Conservation (phyloP, 164 flowering plant species). For the Nymphaea colorata region DNA sequence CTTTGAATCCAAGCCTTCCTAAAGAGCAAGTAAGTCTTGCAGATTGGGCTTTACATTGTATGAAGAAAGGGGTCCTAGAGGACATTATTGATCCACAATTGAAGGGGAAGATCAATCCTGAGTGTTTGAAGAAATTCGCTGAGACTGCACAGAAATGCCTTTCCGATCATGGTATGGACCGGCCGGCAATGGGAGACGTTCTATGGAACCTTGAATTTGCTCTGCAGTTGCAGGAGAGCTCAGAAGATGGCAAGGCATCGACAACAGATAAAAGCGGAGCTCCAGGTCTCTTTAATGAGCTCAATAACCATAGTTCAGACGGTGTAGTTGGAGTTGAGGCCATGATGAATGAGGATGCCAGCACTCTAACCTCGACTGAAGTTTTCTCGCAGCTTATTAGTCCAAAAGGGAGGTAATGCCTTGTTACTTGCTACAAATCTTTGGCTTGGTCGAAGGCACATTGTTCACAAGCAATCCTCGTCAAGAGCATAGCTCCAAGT, state of each 20-base stretch:
- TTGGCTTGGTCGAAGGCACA: neutral
- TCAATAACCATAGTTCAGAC: constrained; percentile 3
- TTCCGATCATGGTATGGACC: constrained; percentile 16
- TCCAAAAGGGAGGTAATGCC: constrained; percentile 33
- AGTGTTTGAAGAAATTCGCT: constrained; percentile 21
- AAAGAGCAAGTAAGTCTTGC: constrained; percentile 53
- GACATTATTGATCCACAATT: constrained; percentile 26
- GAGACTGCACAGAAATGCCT: constrained; percentile 18
- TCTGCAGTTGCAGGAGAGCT: constrained; percentile 24
- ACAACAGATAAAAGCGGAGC: neutral
- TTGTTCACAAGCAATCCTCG: neutral
- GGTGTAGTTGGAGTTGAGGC: constrained; percentile 3
- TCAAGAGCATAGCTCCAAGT: neutral
- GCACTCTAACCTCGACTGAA: constrained; percentile 8
- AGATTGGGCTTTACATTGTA: constrained; percentile 23
- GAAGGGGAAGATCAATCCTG: constrained; percentile 19
- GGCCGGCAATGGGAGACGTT: constrained; percentile 40
- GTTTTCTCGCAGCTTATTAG: constrained; percentile 37
- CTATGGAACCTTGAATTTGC: constrained; percentile 21
- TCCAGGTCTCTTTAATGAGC: neutral
- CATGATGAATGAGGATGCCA: constrained; percentile 7
- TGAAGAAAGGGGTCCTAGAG: constrained; percentile 15
- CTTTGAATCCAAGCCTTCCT: constrained; percentile 32
- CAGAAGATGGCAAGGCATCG: constrained; percentile 8
- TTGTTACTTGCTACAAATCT: neutral